Evolutionary conservation across 1,284 basidiomycete species (phyloP), one percentile per base, ranked within the genome.

Genomic region (Leccinum fuscescens): DNA sequence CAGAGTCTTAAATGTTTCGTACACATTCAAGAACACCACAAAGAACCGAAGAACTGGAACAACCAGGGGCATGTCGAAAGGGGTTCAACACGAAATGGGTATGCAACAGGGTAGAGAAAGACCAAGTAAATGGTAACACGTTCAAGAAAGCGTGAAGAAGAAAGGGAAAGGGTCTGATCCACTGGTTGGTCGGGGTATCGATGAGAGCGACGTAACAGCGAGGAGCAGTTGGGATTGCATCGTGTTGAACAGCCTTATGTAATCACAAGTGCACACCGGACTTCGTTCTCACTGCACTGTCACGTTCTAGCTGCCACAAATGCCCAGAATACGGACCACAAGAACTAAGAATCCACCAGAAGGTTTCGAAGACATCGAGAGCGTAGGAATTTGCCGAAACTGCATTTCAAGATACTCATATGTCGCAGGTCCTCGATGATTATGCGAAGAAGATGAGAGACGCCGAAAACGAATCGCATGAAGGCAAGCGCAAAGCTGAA

Each of bases 361-460:
- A 78, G 97, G 97, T 6, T 99, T 86, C 69, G 97, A 99, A 74
- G 97, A 99, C 64, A 95, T 98, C 59, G 94, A 96, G 73, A 75
- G 79, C 52, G 90, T 90, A 69, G 44, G 84, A 72, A 42, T 35
- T 2, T 27, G 5, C 14, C 60, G 27, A 52, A 27, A 17, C 33
- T 50, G 22, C 15, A 11, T 48, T 44, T 20, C 24, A 27, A 17
- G 35, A 15, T 7, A 53, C 60, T 73, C 20, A 66, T 29, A 53
- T 58, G 12, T 51, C 55, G 44, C 74, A 95, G 89, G 88, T 96
- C 64, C 86, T 96, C 65, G 93, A 96, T 69, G 94, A 96, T 77
- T 96, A 96, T 73, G 91, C 93, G 52, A 93, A 93, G 82, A 96
- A 95, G 81, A 96, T 96, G 94, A 83, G 94, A 64, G 94, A 96